These are phyloP conservation scores for Gossypium bickii DNA, from an alignment of 345 rosid species.

Conservation along the genomic window DNA sequence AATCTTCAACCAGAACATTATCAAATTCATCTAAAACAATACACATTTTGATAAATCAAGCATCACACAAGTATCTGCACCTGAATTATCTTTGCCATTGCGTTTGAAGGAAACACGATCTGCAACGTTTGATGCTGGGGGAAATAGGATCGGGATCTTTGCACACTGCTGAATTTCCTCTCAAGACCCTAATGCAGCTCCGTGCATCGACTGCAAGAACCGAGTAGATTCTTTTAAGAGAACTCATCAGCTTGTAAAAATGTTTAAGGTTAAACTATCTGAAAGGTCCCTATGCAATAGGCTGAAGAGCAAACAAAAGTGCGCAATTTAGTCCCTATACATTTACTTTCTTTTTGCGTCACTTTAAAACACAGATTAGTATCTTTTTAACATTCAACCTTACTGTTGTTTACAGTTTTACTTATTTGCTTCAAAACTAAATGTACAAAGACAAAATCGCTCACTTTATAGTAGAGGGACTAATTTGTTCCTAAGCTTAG, in stretches of 20 bases:
- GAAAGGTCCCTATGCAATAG: not conserved
- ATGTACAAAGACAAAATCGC: not conserved
- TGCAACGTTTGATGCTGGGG: not conserved
- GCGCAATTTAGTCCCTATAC: not conserved
- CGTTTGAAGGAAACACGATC: not conserved
- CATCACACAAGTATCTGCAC: not conserved
- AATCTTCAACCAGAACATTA: slow-evolving; percentile 10
- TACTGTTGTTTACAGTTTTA: not conserved
- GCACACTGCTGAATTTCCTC: not conserved
- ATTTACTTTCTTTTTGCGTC: not conserved
- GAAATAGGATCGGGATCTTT: not conserved
- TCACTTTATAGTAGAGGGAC: not conserved
- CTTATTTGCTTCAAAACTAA: not conserved
- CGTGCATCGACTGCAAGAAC: slow-evolving; percentile 18
- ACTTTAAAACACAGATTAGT: too few species aligned
- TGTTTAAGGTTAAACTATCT: not conserved
- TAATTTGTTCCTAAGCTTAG: not conserved
- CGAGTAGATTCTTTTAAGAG: slow-evolving; percentile 1
- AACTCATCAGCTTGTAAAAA: not conserved
- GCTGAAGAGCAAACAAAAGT: not conserved
- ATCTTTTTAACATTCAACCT: not conserved
- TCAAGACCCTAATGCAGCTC: not conserved
- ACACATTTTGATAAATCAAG: not conserved
- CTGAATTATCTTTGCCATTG: not conserved
- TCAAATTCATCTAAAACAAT: slow-evolving; percentile 11